Evolutionary conservation across 345 rosid genomes (phyloP).

Genomic region (Melaleuca alternifolia): DNA sequence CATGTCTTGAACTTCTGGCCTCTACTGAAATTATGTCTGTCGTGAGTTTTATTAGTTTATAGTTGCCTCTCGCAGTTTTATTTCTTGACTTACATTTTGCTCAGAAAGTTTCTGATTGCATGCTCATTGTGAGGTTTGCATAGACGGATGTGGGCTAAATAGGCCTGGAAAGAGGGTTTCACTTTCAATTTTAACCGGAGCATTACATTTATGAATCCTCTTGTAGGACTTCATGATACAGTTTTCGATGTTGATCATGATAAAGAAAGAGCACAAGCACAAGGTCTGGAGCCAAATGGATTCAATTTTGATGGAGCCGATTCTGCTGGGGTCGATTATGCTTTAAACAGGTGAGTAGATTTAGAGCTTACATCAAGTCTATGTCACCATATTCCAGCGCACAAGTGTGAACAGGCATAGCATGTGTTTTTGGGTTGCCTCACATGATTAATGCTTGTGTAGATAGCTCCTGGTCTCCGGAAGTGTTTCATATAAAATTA

Average conservation of each 20-base stretch:
- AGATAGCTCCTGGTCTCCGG: background rate
- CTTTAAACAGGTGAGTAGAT: conserved; percentile 58
- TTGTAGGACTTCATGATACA: conserved; percentile 73
- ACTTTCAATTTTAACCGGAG: background rate
- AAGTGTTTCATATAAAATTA: background rate
- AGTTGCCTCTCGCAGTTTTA: background rate
- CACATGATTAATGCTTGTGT: background rate
- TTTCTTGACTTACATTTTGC: background rate
- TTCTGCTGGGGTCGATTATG: conserved; percentile 69
- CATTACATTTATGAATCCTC: background rate
- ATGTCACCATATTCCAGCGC: background rate
- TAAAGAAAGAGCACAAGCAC: conserved; percentile 70
- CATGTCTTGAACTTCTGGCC: background rate
- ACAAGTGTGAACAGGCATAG: background rate
- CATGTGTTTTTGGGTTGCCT: background rate
- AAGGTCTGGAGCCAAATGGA: conserved; percentile 88
- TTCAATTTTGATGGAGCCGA: conserved; percentile 87
- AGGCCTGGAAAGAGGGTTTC: background rate
- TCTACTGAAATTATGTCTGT: background rate
- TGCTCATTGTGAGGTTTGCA: background rate
- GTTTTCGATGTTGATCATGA: conserved; percentile 92
- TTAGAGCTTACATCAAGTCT: background rate
- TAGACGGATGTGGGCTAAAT: background rate
- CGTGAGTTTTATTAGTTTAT: background rate
- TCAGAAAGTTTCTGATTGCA: background rate